These are phyloP conservation scores for Zea mays DNA, from an alignment of 176 grass and related monocot species.

Conservation along the genomic window DNA sequence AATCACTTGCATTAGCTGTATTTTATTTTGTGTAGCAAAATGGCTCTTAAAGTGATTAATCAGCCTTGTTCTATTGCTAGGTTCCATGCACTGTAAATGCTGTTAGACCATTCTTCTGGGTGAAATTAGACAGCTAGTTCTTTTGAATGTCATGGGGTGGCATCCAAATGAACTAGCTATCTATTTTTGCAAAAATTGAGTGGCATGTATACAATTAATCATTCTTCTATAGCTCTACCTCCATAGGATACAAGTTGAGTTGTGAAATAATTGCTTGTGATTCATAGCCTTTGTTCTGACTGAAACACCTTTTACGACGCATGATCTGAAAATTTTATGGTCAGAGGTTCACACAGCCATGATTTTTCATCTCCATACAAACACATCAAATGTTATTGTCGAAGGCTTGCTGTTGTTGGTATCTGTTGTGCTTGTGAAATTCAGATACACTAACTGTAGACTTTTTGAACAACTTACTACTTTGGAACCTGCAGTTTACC, in stretches of 20 bases:
- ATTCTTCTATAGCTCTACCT: conserved; percentile 13
- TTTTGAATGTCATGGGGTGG: no score
- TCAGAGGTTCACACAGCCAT: neutral
- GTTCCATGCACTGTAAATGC: neutral
- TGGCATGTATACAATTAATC: no score
- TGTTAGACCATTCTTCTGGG: neutral
- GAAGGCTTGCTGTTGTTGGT: neutral
- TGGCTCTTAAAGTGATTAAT: neutral
- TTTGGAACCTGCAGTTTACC: conserved; percentile 64
- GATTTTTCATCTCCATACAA: conserved; percentile 1
- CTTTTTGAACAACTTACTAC: neutral
- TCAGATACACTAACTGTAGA: neutral
- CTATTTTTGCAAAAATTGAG: no score
- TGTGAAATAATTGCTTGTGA: neutral
- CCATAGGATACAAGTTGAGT: conserved; percentile 9
- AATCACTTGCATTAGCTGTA: neutral
- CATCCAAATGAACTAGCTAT: no score
- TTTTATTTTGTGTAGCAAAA: conserved; percentile 16
- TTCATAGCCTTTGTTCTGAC: neutral
- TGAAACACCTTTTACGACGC: neutral
- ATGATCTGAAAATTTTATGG: conserved; percentile 1
- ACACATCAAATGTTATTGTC: neutral
- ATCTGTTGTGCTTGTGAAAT: neutral
- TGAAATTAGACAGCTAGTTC: no score
- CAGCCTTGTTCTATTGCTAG: conserved; percentile 19